Evolutionary conservation across 352 stramenopile species (phyloP), one percentile per base, ranked within the genome.

Genomic region (Pelagophyceae sp.): DNA sequence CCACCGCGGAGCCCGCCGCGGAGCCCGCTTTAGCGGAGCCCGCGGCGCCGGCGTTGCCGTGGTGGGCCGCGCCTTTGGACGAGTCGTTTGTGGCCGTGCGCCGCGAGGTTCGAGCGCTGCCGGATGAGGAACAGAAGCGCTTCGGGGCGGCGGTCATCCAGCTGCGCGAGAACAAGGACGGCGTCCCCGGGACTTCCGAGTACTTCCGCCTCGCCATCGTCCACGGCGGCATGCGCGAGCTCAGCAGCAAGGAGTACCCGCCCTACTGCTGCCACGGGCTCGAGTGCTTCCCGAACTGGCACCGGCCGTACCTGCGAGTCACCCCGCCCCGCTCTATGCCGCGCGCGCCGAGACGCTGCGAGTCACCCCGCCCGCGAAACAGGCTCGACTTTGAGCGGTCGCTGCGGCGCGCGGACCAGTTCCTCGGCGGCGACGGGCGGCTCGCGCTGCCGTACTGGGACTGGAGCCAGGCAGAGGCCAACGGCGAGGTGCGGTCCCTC

Each of bases 401-500:
- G 20, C 40, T 79, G 17, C 40, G 51, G 38, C 17, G 25, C 23
- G 75, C 75, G 0, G 75, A 79, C 64, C 1, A 31, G 19, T 37
- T 38, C 11, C 29, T 76, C 1, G 75, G 75, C 5, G 2, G 37
- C 67, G 75, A 79, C 37, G 61, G 75, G 29, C 33, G 23, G 1
- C 72, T 79, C 29, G 75, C 37, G 27, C 38, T 76, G 1, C 75
- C 75, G 38, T 79, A 79, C 75, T 79, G 75, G 75, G 75, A 79
- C 75, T 75, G 50, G 37, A 38, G 27, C 29, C 35, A 54, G 11
- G 15, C 15, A 1, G 38, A 65, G 38, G 5, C 76, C 0, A 67
- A 76, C 38, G 75, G 75, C 20, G 32, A 79, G 50, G 38, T n/a
- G n/a, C n/a, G n/a, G n/a, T n/a, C n/a, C n/a, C n/a, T n/a, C n/a